Evolutionary conservation across 2,329 filamentous ascomycete species (phyloP).

Genomic region (Colletotrichum liriopes): DNA sequence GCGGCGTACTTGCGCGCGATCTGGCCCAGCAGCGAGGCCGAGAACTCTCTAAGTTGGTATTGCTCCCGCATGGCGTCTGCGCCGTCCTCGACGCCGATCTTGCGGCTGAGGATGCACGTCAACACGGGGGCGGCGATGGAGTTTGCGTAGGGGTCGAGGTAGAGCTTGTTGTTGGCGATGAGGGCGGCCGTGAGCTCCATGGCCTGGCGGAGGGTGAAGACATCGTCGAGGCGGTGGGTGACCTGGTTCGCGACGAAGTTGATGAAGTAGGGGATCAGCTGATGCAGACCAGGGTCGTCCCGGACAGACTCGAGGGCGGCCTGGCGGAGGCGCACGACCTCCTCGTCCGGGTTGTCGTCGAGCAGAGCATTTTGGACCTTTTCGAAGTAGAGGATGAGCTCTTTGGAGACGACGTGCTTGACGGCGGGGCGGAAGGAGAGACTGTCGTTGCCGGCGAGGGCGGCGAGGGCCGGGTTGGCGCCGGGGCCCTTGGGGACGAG

Average conservation of each 20-base stretch:
- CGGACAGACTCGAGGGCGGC: constrained; percentile 89
- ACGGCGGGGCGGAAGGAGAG: constrained; percentile 89
- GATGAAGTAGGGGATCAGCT: constrained; percentile 96
- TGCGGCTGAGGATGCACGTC: constrained; percentile 90
- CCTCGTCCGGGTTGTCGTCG: constrained; percentile 88
- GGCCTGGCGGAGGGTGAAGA: constrained; percentile 91
- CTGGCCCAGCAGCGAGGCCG: constrained; percentile 84
- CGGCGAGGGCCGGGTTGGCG: constrained; percentile 87
- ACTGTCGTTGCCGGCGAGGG: constrained; percentile 87
- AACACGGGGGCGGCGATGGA: constrained; percentile 87
- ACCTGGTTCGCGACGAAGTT: constrained; percentile 97
- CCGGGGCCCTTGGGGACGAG: constrained; percentile 91
- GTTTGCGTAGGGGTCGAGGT: constrained; percentile 74
- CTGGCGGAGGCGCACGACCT: constrained; percentile 79
- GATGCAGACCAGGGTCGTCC: constrained; percentile 93
- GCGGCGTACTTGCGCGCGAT: constrained; percentile 87
- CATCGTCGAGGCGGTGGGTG: constrained; percentile 91
- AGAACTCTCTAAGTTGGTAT: constrained; percentile 87
- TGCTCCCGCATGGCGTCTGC: constrained; percentile 72
- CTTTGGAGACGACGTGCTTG: constrained; percentile 96
- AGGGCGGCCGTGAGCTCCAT: constrained; percentile 91
- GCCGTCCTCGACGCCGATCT: constrained; percentile 75
- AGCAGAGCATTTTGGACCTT: constrained; percentile 92
- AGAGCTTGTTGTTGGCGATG: constrained; percentile 86
- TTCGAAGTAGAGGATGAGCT: constrained; percentile 96